A percentile compares a stretch with the other conserved stretches of the same genome.
Evolutionary conservation across 2,329 filamentous ascomycete genomes (phyloP).

Genomic region (Metarhizium humberi): DNA sequence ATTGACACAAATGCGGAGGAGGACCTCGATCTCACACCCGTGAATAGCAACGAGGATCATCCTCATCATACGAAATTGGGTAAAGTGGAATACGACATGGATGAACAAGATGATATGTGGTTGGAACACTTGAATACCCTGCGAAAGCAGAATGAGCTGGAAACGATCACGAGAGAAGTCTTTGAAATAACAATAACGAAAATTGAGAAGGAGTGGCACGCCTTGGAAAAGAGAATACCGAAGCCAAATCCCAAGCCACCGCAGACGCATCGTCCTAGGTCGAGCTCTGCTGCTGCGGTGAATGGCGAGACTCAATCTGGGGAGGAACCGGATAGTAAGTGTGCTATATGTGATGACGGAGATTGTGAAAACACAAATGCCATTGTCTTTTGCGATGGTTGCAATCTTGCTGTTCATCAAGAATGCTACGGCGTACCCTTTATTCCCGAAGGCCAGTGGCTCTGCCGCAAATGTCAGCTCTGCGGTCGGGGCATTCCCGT

Average conservation of each 20-base stretch:
- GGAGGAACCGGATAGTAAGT: conserved; percentile 95
- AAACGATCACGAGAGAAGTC: conserved; percentile 81
- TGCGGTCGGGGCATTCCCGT: conserved; percentile 85
- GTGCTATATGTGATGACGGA: conserved; percentile 96
- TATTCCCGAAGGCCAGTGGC: conserved; percentile 97
- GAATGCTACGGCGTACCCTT: conserved; percentile 98
- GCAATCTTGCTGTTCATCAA: conserved; percentile 93
- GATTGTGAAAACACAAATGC: conserved; percentile 99
- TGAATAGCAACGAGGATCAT: conserved; percentile 19
- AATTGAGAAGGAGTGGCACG: conserved; percentile 98
- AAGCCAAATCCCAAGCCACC: conserved; percentile 95
- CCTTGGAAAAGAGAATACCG: conserved; percentile 88
- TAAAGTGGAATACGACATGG: conserved; percentile 98
- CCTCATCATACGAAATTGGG: conserved; percentile 43
- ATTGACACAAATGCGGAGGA: conserved; percentile 51
- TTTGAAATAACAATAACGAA: conserved; percentile 98
- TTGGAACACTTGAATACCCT: conserved; percentile 73
- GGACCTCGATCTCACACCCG: conserved; percentile 38
- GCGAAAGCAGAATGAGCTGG: conserved; percentile 63
- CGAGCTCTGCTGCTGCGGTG: conserved; percentile 87
- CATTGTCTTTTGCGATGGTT: conserved; percentile 97
- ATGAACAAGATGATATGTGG: conserved; percentile 98
- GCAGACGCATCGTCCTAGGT: conserved; percentile 85
- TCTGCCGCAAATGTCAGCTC: conserved; percentile 92
- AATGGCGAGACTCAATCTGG: conserved; percentile 79